These are phyloP conservation scores for Passalora sequoiae DNA, from an alignment of 2,329 filamentous ascomycete genomes.

Conservation along the genomic window DNA sequence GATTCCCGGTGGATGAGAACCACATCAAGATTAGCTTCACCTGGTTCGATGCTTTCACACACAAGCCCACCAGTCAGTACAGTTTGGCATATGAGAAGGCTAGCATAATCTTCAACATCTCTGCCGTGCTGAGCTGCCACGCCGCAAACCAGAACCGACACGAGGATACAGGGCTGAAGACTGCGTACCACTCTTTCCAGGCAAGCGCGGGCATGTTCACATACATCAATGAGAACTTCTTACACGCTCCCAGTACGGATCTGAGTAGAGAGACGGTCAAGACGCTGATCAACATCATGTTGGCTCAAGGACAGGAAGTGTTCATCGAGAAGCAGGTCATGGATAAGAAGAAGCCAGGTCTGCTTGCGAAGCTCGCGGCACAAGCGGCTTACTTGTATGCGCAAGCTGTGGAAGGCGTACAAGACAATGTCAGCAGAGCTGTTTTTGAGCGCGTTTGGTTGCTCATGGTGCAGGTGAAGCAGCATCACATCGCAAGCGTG, in stretches of 20 bases:
- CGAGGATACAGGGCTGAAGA: conserved; percentile 89
- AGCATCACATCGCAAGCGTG: conserved; percentile 73
- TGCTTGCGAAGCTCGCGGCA: conserved; percentile 87
- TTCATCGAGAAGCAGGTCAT: conserved; percentile 94
- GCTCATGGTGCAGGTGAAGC: conserved; percentile 74
- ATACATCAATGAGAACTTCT: conserved; percentile 99
- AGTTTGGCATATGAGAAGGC: conserved; percentile 97
- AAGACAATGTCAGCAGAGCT: conserved; percentile 84
- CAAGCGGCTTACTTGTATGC: conserved; percentile 84
- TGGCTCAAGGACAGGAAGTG: conserved; percentile 94
- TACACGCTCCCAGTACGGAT: conserved; percentile 95
- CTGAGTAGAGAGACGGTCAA: conserved; percentile 93
- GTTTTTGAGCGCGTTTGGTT: conserved; percentile 96
- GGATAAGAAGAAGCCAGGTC: conserved; percentile 85
- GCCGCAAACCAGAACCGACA: conserved; percentile 87
- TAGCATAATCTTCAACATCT: conserved; percentile 99
- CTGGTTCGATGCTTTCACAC: conserved; percentile 99
- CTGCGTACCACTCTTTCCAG: conserved; percentile 96
- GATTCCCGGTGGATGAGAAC: conserved; percentile 96
- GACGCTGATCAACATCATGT: conserved; percentile 83
- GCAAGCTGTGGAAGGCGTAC: conserved; percentile 81
- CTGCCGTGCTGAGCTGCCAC: conserved; percentile 91
- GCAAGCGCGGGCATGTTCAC: conserved; percentile 99
- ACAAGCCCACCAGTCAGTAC: conserved; percentile 94
- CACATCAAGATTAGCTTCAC: conserved; percentile 99